Evolutionary conservation across 371 early-diverging fungal species (phyloP).

Genomic region (Mortierella polycephala): DNA sequence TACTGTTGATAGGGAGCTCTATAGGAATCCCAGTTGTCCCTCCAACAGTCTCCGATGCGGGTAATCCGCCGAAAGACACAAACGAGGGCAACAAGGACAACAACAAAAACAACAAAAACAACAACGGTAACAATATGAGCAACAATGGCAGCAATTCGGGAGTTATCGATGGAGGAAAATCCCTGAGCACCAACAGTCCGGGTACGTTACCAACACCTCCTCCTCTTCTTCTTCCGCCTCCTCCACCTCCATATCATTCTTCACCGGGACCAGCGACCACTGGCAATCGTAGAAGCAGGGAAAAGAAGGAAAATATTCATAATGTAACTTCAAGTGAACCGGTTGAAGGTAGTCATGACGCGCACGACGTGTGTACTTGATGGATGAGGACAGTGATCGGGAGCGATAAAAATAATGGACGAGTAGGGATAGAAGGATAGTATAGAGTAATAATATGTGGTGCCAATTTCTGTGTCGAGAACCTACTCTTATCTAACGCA

Average conservation of each 20-base stretch:
- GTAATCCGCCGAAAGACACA: no score
- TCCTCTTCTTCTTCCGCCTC: background rate
- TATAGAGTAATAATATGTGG: no score
- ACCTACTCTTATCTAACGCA: background rate
- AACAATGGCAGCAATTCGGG: conserved; percentile 1
- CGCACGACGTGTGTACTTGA: no score
- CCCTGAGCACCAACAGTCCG: conserved; percentile 25
- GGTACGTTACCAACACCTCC: conserved; percentile 33
- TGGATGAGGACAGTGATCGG: no score
- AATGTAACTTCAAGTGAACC: conserved; percentile 14
- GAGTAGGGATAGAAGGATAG: no score
- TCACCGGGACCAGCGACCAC: conserved; percentile 4
- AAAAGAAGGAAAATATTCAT: conserved; percentile 22
- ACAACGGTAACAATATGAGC: conserved; percentile 1
- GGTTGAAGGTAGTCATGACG: conserved; percentile 41
- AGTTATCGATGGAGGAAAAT: conserved; percentile 19
- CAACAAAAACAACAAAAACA: background rate
- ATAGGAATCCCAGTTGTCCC: background rate
- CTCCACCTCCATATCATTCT: no score
- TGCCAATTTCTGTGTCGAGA: background rate
- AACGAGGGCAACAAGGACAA: background rate
- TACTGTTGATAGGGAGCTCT: conserved; percentile 37
- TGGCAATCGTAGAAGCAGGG: conserved; percentile 6
- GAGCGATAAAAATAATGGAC: no score
- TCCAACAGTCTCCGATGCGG: no score